phyloP scores from a whole-genome alignment of 805 yeast genomes.

The Danielozyma ontarioensis region DNA sequence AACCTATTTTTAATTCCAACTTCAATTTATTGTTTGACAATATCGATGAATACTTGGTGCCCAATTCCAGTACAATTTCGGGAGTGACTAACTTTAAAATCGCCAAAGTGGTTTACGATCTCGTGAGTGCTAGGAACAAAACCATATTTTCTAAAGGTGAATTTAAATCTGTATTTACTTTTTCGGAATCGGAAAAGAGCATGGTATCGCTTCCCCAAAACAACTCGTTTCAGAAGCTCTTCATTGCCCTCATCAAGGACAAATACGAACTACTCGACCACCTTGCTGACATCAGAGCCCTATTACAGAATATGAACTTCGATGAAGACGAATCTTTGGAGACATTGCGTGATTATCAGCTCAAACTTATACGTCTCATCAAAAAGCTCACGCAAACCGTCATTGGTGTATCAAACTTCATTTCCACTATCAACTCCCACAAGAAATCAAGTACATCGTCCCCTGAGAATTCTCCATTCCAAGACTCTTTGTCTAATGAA shows the following conservation, averaged over 20 bases:
- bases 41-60: background rate
- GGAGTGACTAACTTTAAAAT: conserved; percentile 15
- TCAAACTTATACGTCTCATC: conserved; percentile 33
- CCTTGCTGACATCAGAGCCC: conserved; percentile 25
- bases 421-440: conserved; percentile 14
- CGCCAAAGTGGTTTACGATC: conserved; percentile 15
- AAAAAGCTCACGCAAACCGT: conserved; percentile 28
- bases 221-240: conserved; percentile 8
- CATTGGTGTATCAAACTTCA: conserved; percentile 24
- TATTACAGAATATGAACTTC: conserved; percentile 2
- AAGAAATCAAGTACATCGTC: conserved; percentile 1
- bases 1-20: background rate
- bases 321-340: conserved; percentile 20
- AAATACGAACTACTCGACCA: conserved; percentile 34
- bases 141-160: background rate
- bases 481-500: background rate
- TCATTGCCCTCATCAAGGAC: conserved; percentile 23
- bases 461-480: background rate
- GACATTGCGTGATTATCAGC: conserved; percentile 30
- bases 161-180: background rate
- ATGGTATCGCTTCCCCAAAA: no score
- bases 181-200: no score
- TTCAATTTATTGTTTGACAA: background rate
- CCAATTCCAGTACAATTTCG: background rate
- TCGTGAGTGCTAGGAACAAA: conserved; percentile 7